Base-by-base conservation (phyloP, 495 filamentous ascomycete species). In the Cercophora scortea region DNA sequence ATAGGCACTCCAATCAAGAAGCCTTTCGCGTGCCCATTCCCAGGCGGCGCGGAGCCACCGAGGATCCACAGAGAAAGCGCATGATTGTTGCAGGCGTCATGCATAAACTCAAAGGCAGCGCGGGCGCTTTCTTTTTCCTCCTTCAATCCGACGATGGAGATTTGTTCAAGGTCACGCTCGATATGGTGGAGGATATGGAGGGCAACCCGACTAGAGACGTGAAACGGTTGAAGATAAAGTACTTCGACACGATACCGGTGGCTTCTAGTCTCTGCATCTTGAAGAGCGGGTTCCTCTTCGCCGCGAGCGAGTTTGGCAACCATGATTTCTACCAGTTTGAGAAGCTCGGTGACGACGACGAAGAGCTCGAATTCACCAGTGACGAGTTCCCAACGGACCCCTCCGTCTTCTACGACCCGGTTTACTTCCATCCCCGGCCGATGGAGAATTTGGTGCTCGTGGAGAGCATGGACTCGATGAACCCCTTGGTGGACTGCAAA, bases 311-410 rank as follows among this genome's bases (percentile, higher is more conserved):
- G 68, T 85, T 85, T 44, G 94, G 94, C 13, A 91, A 96, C 55
- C 89, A 95, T 62, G 84, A 90, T 56, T 90, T 99, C 53, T 97
- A 97, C 65, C 90, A 96, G 67, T 95, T 99, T 56, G 90, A 95
- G 63, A 94, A 95, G 63, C 81, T 99, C 15, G 93, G 91, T n/a
- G 93, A 99, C 57, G 91, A 96, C 60, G 87, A 92, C 56, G 86
- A 95, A 16, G 90, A 96, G 64, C 76, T 79, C 3, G 88, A 91
- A 61, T 94, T 87, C 60, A 81, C 74, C 42, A 96, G 91, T 64
- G 88, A 95, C 44, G 72, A 83, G 41, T 93, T 86, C 59, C 85
- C 90, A 2, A 78, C 84, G 1, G 88, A 96, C 60, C 76, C 84
- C 0, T 73, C 74, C 3, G 79, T 83, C 32, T 67, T 81, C 1